Evolutionary conservation across 495 filamentous ascomycete species (phyloP).

Genomic region (Melanomma pulvis-pyrius): DNA sequence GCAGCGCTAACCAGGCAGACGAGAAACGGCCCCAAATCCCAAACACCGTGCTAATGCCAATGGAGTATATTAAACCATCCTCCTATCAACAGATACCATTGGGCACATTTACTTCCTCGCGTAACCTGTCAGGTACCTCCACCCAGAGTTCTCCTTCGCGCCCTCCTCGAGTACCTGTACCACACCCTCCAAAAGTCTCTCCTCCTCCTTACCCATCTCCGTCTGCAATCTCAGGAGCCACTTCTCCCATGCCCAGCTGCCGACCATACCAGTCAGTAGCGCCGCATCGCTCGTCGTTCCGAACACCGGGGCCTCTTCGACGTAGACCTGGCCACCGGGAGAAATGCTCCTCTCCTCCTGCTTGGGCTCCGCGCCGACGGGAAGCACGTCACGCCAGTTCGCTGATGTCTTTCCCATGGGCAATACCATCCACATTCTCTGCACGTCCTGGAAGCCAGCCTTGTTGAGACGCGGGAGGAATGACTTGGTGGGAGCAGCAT

Average conservation of each 20-base stretch:
- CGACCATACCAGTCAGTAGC: slow-evolving; percentile 76
- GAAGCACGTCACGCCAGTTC: slow-evolving; percentile 51
- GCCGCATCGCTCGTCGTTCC: slow-evolving; percentile 76
- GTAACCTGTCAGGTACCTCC: slow-evolving; percentile 84
- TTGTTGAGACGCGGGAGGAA: slow-evolving; percentile 75
- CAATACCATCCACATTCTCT: slow-evolving; percentile 86
- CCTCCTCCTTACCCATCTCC: slow-evolving; percentile 73
- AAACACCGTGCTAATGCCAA: slow-evolving; percentile 36
- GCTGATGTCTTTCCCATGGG: slow-evolving; percentile 75
- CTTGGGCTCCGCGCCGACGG: slow-evolving; percentile 24
- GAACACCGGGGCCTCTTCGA: slow-evolving; percentile 63
- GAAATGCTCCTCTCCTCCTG: slow-evolving; percentile 35
- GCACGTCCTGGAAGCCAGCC: slow-evolving; percentile 74
- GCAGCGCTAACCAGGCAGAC: neutral
- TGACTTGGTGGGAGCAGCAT: slow-evolving; percentile 75
- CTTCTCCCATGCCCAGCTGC: slow-evolving; percentile 92
- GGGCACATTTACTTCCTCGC: slow-evolving; percentile 78
- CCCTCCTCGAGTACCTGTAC: slow-evolving; percentile 83
- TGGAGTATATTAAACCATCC: slow-evolving; percentile 11
- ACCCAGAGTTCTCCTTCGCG: slow-evolving; percentile 74
- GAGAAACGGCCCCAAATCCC: neutral
- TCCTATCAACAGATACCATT: neutral
- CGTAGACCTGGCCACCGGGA: slow-evolving; percentile 46
- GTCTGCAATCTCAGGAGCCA: slow-evolving; percentile 87
- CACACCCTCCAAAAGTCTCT: slow-evolving; percentile 71